Evolutionary conservation across 495 filamentous ascomycete genomes (phyloP).

Genomic region (Xylona heveae): DNA sequence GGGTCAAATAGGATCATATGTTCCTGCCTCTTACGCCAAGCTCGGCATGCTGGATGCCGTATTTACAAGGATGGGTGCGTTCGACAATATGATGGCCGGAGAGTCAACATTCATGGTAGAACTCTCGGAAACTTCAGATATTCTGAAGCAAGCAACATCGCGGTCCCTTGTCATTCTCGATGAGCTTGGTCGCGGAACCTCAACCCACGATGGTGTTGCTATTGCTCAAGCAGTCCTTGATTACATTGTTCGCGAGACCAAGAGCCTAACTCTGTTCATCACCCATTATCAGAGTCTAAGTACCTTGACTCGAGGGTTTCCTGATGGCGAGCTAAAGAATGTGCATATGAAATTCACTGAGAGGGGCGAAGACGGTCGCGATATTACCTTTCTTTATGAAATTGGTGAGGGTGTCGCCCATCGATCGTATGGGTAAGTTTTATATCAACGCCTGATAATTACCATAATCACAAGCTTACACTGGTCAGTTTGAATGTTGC

Average conservation of each 20-base stretch:
- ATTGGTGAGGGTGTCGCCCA: slow-evolving; percentile 79
- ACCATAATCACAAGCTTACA: not conserved
- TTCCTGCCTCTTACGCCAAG: slow-evolving; percentile 52
- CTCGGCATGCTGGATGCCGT: slow-evolving; percentile 81
- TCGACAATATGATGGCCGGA: slow-evolving; percentile 87
- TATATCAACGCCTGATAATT: not conserved
- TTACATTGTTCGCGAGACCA: slow-evolving; percentile 50
- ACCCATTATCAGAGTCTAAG: slow-evolving; percentile 89
- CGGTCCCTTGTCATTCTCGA: slow-evolving; percentile 79
- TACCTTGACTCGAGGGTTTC: slow-evolving; percentile 43
- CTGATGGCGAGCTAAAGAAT: slow-evolving; percentile 37
- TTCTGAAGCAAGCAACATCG: slow-evolving; percentile 68
- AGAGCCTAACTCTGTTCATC: slow-evolving; percentile 75
- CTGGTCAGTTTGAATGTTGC: slow-evolving; percentile 52
- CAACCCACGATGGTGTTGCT: slow-evolving; percentile 86
- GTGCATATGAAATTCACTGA: slow-evolving; percentile 73
- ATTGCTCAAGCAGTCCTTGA: slow-evolving; percentile 86
- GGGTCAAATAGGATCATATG: slow-evolving; percentile 86
- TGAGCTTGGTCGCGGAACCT: slow-evolving; percentile 81
- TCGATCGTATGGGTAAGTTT: slow-evolving; percentile 51
- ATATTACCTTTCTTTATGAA: slow-evolving; percentile 25
- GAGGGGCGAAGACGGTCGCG: slow-evolving; percentile 18
- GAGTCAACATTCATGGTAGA: slow-evolving; percentile 98
- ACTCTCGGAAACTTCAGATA: slow-evolving; percentile 73
- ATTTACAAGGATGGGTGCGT: slow-evolving; percentile 90